Base-by-base conservation (phyloP, 2,329 filamentous ascomycete species). In the Herpomyces periplanetae region DNA sequence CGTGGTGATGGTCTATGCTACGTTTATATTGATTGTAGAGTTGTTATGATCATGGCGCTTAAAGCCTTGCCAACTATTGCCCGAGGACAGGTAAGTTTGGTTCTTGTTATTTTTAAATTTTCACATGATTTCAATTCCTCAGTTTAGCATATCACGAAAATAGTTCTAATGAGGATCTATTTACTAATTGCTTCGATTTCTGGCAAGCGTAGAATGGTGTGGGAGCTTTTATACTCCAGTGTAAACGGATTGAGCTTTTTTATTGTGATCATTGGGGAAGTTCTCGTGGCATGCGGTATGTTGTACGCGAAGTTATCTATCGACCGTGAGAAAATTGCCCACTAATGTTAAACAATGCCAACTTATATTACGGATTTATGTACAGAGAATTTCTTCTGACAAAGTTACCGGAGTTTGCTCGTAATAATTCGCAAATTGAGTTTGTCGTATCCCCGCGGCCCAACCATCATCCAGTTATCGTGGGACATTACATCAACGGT, bases 171-270 rank as follows among this genome's bases (percentile, higher is more conserved):
- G 5, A 17, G 6, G 13, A 17, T 17, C 24, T 30, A 8, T 26
- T 22, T 28, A 1, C 5, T 17, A 9, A 9, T 21, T 20, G 4
- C 32, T n/a, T n/a, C n/a, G n/a, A n/a, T n/a, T n/a, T n/a, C n/a
- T n/a, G n/a, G n/a, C n/a, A n/a, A n/a, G n/a, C n/a, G n/a, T n/a
- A 91, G 73, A 91, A 96, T 46, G 80, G 80, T 49, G 51, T 91
- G 29, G 75, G 75, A 33, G 66, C 73, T 37, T 91, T 91, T 47
- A 68, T 96, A 41, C 55, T 88, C 23, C 75, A 87, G 47, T 96
- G 80, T 57, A 85, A 69, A 49, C 65, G 62, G 35, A 48, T 96
- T 38, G 68, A 87, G 39, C 68, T 96, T 35, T 66, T 85, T 45
- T 96, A 87, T 47, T 91, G 80, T 47, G 71, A 91, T 49, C 73